Evolutionary conservation across 108 stramenopile species (phyloP), one percentile per base, ranked within the genome.

Genomic region (Nitzschia putrida): DNA sequence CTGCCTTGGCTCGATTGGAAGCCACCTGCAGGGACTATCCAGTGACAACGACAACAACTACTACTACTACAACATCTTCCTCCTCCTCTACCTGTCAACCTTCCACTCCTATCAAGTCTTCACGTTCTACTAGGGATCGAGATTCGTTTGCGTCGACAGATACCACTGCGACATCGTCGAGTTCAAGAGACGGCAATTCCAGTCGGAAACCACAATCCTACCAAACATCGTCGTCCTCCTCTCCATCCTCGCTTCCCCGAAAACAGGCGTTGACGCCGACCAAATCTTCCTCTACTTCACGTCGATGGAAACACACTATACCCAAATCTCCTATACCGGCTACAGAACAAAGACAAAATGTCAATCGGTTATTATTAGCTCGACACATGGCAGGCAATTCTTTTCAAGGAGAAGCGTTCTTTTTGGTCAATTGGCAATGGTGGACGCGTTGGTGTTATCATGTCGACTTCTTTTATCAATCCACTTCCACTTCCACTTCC

Each of bases 401-500:
- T 0, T 16, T n/a, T 16, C 16, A 44, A 61, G 87, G 85, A 8
- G 91, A 93, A 64, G 87, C 87, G 8, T 88, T 84, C 49, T 88
- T 81, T 58, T 50, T 93, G 14, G 24, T 93, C n/a, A 67, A 89
- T 63, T 88, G 84, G 83, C 21, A 80, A 6, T 93, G 91, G 91
- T 93, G 88, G 88, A 69, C 66, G 24, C 22, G 53, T 8, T 93
- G 88, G 88, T 93, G 91, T 66, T 57, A 53, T 22, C 49, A 90
- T 51, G 87, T 87, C 16, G 60, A 77, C 64, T 86, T 90, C 20
- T 84, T 86, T 61, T 68, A 71, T 55, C 20, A 55, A 57, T 41
- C 38, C 23, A 26, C 41, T 8, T 22, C 39, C 21, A 52, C 4
- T 12, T 26, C 44, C 13, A 53, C 71, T 12, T 24, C 23, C 8